Evolutionary conservation across 2,329 filamentous ascomycete species (phyloP).

Genomic region (Coniochaeta hoffmannii): DNA sequence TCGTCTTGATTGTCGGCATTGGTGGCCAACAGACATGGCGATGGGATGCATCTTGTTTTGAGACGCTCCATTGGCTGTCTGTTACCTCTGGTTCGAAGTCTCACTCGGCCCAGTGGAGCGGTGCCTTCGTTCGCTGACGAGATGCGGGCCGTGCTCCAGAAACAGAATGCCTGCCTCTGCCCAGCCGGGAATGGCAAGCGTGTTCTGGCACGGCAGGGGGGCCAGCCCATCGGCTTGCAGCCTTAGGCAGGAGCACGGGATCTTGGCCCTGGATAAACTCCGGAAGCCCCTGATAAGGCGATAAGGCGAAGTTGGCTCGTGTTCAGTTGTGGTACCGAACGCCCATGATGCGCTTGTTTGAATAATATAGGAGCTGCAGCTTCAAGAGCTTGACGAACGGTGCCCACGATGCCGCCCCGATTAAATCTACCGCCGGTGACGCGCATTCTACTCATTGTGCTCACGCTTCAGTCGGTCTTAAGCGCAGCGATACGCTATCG

Average conservation of each 20-base stretch:
- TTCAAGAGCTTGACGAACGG: conserved; percentile 3
- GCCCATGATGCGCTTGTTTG: background rate
- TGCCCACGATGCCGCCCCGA: conserved; percentile 61
- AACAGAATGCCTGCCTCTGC: background rate
- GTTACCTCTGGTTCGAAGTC: too few species aligned
- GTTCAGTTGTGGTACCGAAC: background rate
- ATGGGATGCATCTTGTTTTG: too few species aligned
- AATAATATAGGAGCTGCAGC: background rate
- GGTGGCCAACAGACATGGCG: background rate
- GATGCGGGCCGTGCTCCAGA: conserved; percentile 1
- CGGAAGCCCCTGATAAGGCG: background rate
- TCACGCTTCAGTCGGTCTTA: conserved; percentile 72
- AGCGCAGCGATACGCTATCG: conserved; percentile 72
- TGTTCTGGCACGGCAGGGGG: background rate
- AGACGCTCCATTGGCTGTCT: too few species aligned
- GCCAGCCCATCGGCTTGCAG: background rate
- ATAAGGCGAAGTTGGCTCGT: background rate
- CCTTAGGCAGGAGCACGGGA: background rate
- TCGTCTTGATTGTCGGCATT: background rate
- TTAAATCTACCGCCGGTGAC: conserved; percentile 92
- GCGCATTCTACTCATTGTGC: conserved; percentile 66
- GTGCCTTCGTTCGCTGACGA: background rate
- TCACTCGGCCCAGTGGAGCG: background rate
- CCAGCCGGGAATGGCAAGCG: background rate
- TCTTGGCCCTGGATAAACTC: background rate